Percentiles rank a stretch among this genome's conserved stretches.
Conservation (phyloP, 2,329 filamentous ascomycete species). For the Xylaria sp. region DNA sequence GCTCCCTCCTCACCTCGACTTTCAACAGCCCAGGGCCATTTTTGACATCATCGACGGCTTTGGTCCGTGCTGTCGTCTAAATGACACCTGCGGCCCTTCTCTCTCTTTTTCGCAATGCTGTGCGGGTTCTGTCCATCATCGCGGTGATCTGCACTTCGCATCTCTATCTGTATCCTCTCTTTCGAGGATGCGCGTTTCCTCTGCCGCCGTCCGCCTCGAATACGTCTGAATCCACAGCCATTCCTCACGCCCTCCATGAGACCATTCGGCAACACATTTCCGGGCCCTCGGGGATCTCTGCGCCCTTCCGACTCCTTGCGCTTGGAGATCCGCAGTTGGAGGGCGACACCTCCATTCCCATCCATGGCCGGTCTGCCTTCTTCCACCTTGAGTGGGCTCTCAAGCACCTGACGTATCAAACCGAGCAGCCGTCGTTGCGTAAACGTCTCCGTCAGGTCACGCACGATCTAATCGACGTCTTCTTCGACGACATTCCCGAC, state of each 20-base stretch:
- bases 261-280: slow-evolving; percentile 34
- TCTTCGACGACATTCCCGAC: slow-evolving; percentile 62
- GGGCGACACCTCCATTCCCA: slow-evolving; percentile 78
- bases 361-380: slow-evolving; percentile 47
- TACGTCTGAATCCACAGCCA: slow-evolving; percentile 8
- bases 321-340: slow-evolving; percentile 92
- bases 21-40: slow-evolving; percentile 18
- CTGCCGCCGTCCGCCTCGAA: slow-evolving; percentile 33
- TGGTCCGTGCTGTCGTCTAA: slow-evolving; percentile 37
- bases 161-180: slow-evolving; percentile 81
- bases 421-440: slow-evolving; percentile 42
- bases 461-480: slow-evolving; percentile 57
- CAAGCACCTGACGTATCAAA: slow-evolving; percentile 44
- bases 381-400: slow-evolving; percentile 47
- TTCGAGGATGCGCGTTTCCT: slow-evolving; percentile 77
- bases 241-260: slow-evolving; percentile 33
- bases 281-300: slow-evolving; percentile 35
- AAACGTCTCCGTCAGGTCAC: slow-evolving; percentile 47
- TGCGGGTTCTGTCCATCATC: slow-evolving; percentile 56
- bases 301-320: slow-evolving; percentile 80
- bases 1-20: slow-evolving; percentile 1
- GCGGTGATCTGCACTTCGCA: slow-evolving; percentile 67
- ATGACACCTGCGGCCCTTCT: slow-evolving; percentile 51
- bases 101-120: slow-evolving; percentile 51
- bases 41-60: slow-evolving; percentile 25